phyloP scores from a whole-genome alignment of 2,329 filamentous ascomycete genomes.

The Coniochaeta hoffmannii region DNA sequence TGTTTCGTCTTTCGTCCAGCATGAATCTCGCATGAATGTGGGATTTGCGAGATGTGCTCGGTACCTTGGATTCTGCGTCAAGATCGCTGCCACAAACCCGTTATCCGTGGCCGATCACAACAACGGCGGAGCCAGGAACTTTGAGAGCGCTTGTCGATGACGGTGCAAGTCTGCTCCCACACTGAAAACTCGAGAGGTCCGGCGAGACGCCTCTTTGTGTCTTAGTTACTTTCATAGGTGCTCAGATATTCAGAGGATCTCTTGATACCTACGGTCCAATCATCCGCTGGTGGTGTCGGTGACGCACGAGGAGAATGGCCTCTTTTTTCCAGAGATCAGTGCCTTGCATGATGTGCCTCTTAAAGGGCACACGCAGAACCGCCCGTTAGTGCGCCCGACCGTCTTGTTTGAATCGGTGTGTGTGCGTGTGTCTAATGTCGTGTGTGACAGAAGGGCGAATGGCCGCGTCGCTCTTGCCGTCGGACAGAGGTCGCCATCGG shows the following conservation, averaged over 20 bases:
- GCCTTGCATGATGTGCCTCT: background rate
- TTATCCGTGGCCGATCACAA: background rate
- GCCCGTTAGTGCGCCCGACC: background rate
- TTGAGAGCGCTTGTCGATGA: background rate
- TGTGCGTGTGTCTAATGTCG: constrained; percentile 1
- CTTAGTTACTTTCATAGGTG: background rate
- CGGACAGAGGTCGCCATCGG: constrained; percentile 2
- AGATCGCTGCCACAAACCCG: background rate
- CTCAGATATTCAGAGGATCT: background rate
- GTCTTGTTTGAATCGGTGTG: background rate
- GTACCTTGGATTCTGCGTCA: background rate
- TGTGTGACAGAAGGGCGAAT: constrained; percentile 5
- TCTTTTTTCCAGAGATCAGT: background rate
- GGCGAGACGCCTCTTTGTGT: background rate
- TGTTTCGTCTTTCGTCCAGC: background rate
- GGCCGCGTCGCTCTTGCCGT: background rate
- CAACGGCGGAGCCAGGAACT: background rate
- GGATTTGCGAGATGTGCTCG: background rate
- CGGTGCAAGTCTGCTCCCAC: background rate
- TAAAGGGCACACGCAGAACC: background rate
- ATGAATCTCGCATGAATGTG: background rate
- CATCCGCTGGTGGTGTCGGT: background rate
- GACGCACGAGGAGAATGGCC: background rate
- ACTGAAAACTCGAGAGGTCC: background rate
- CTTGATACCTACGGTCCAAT: background rate